A percentile compares a stretch with the other conserved stretches of the same genome.
phyloP scores from a whole-genome alignment of 148 eudicot species.

The Cornus florida region DNA sequence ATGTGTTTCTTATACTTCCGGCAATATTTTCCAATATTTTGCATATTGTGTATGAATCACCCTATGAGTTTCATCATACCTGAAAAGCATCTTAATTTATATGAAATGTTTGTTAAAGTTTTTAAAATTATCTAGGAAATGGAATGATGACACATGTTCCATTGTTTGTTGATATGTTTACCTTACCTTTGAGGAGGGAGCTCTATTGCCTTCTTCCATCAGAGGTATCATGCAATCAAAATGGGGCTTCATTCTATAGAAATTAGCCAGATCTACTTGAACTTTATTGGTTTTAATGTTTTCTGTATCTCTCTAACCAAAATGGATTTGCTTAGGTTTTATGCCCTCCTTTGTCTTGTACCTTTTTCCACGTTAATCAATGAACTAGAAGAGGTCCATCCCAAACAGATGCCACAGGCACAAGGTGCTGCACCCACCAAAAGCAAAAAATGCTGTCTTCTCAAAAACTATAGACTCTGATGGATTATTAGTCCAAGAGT shows the following conservation, averaged over 20 bases:
- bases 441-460: no score
- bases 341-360: not conserved
- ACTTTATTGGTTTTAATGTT: not conserved
- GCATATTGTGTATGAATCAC: not conserved
- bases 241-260: not conserved
- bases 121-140: no score
- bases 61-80: no score
- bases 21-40: no score
- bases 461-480: no score
- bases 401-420: not conserved
- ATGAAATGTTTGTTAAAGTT: not conserved
- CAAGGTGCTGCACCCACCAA: no score
- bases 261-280: not conserved
- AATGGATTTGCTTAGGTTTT: not conserved
- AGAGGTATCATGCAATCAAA: not conserved
- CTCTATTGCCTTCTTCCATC: not conserved
- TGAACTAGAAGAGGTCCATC: not conserved
- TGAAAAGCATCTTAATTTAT: no score
- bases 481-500: no score
- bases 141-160: not conserved
- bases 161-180: not conserved
- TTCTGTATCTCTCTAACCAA: not conserved
- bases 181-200: not conserved
- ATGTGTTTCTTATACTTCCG: no score
- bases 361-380: no score